Percentiles rank a stretch among this genome's conserved stretches.
Conservation (phyloP, 306 rosid species). For the Citrullus colocynthis region DNA sequence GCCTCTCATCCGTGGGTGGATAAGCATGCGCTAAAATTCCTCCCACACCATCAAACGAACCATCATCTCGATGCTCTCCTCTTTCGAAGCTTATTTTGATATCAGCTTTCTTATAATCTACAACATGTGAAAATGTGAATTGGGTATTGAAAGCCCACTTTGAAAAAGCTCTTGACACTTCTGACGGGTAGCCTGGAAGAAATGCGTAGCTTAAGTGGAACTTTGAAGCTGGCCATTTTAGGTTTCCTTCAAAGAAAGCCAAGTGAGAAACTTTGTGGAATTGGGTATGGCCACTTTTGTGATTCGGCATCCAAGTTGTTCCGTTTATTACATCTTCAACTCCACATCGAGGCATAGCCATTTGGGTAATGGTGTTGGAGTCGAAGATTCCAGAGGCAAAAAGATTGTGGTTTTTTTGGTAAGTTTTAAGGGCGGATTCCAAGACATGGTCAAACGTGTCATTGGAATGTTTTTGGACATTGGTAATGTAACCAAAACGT, state of each 20-base stretch:
- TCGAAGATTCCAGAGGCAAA: constrained; percentile 16
- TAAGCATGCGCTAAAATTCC: constrained; percentile 1
- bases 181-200: not conserved
- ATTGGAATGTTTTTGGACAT: not conserved
- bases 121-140: not conserved
- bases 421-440: constrained; percentile 28
- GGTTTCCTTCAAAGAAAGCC: constrained; percentile 12
- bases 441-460: constrained; percentile 20
- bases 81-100: not conserved
- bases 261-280: constrained; percentile 9
- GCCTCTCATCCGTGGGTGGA: not conserved
- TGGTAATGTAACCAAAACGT: constrained; percentile 24
- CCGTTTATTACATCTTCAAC: constrained; percentile 17
- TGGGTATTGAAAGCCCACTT: not conserved
- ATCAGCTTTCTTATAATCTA: not conserved
- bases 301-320: not conserved
- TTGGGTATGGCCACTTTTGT: not conserved
- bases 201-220: not conserved
- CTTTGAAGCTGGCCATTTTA: constrained; percentile 10
- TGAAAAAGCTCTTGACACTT: not conserved
- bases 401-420: constrained; percentile 22
- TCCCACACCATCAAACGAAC: not conserved
- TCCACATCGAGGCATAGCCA: constrained; percentile 37
- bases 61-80: not conserved
- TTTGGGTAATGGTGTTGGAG: constrained; percentile 15